These are phyloP conservation scores for Yarrowia keelungensis DNA, from an alignment of 805 yeast species.

Conservation along the genomic window DNA sequence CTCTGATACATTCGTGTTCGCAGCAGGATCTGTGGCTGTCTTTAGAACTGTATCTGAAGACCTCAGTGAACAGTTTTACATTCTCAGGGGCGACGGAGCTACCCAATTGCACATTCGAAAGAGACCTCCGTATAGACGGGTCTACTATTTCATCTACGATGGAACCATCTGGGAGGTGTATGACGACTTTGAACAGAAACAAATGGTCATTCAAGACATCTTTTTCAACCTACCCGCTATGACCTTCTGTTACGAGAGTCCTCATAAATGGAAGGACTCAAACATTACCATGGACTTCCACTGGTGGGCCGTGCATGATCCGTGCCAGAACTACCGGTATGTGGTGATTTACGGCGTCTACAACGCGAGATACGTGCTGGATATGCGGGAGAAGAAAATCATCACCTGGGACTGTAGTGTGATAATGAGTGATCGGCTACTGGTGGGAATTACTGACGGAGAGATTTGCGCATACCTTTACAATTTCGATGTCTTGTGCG, in stretches of 20 bases:
- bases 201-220: neutral
- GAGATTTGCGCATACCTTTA: neutral
- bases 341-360: conserved; percentile 8
- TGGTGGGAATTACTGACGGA: neutral
- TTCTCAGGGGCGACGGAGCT: neutral
- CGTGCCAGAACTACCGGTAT: neutral
- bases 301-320: conserved; percentile 18
- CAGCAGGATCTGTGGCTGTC: neutral
- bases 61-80: neutral
- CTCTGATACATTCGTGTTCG: neutral
- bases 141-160: conserved; percentile 1
- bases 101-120: neutral
- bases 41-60: neutral
- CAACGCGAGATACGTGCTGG: conserved; percentile 10
- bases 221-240: neutral
- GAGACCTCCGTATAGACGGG: neutral
- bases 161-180: conserved; percentile 10
- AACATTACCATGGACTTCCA: neutral
- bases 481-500: neutral
- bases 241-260: neutral
- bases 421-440: neutral
- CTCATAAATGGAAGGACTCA: neutral
- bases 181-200: neutral
- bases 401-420: conserved; percentile 1
- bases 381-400: neutral